Evolutionary conservation across 345 rosid species (phyloP).

Genomic region (Gossypium thurberi): DNA sequence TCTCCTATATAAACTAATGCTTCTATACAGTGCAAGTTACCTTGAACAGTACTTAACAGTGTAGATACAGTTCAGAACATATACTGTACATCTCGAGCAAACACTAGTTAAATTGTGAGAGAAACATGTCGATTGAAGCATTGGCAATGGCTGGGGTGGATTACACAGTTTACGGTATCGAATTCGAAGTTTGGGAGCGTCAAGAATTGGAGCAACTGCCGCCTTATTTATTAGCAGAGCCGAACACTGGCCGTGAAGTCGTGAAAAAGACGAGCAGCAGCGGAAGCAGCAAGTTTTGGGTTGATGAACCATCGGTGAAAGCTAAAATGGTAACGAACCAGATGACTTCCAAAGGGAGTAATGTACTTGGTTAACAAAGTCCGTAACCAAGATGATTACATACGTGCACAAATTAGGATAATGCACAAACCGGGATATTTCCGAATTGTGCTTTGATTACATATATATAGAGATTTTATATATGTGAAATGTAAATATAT

Average conservation of each 20-base stretch:
- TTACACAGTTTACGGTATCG: neutral
- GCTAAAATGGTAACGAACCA: slow-evolving; percentile 1
- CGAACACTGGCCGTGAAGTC: neutral
- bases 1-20: slow-evolving; percentile 5
- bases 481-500: too few species aligned
- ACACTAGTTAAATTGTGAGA: neutral
- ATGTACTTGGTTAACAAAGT: neutral
- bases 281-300: neutral
- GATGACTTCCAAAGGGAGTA: neutral
- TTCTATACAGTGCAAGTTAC: neutral
- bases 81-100: neutral
- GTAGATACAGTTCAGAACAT: neutral
- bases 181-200: slow-evolving; percentile 1
- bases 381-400: neutral
- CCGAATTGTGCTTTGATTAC: too few species aligned
- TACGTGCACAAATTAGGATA: neutral
- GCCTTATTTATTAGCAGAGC: neutral
- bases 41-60: neutral
- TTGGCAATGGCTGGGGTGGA: slow-evolving; percentile 14
- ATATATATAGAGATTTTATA: too few species aligned
- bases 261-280: neutral
- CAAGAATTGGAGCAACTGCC: neutral
- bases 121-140: slow-evolving; percentile 13
- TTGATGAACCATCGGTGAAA: neutral
- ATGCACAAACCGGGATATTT: neutral